These are phyloP conservation scores for Saposhnikovia divaricata DNA, from an alignment of 129 eudicot genomes.

Conservation along the genomic window DNA sequence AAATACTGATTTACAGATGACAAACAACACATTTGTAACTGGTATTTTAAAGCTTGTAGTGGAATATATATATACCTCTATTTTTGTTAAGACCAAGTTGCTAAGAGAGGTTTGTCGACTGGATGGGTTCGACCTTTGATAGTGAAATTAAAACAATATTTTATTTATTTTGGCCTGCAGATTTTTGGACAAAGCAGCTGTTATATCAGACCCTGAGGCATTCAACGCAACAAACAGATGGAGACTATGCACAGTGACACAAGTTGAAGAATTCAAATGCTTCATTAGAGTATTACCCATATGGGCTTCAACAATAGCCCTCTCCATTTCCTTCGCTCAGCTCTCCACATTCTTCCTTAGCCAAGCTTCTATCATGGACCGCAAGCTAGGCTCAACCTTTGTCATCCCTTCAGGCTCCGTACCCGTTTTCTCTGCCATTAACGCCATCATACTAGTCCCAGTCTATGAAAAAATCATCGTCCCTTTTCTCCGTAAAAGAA, in stretches of 20 bases:
- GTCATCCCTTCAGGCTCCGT: constrained; percentile 63
- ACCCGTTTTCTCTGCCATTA: constrained; percentile 59
- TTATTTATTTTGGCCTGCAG: constrained; percentile 15
- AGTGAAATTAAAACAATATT: background rate
- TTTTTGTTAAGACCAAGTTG: too few species aligned
- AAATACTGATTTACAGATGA: too few species aligned
- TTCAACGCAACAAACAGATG: constrained; percentile 37
- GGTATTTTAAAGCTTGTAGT: background rate
- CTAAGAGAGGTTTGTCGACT: too few species aligned
- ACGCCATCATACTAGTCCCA: constrained; percentile 69
- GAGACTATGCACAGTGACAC: constrained; percentile 74
- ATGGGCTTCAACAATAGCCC: constrained; percentile 85
- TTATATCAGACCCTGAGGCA: constrained; percentile 28
- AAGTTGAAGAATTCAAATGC: constrained; percentile 82
- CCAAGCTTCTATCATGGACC: constrained; percentile 62
- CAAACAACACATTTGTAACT: background rate
- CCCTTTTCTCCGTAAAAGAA: constrained; percentile 48
- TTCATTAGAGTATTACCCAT: constrained; percentile 60
- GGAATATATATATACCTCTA: background rate
- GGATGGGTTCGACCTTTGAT: too few species aligned
- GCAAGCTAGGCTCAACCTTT: constrained; percentile 40
- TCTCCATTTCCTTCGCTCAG: constrained; percentile 73
- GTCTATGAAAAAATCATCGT: constrained; percentile 53
- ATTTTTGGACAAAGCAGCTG: constrained; percentile 77
- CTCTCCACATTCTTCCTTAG: constrained; percentile 72